phyloP scores from a whole-genome alignment of 2,329 filamentous ascomycete species.

The Ceratocystis papillata region DNA sequence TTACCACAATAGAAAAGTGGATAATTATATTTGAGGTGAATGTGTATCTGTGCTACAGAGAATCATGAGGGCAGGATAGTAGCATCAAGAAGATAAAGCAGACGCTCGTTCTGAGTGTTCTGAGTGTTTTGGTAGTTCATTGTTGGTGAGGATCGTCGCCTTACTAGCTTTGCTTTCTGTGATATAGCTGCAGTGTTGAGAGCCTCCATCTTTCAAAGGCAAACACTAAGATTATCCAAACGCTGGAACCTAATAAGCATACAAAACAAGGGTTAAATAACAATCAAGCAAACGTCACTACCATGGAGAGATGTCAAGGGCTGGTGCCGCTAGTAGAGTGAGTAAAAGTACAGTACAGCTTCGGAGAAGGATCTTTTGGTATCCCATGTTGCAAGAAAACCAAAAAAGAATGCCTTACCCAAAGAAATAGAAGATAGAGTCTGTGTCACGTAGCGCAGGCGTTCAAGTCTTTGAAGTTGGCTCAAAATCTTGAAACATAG shows the following conservation, averaged over 20 bases:
- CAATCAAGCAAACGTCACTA: not conserved
- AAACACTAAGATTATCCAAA: slow-evolving; percentile 13
- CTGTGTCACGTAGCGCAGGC: slow-evolving; percentile 1
- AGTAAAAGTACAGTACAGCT: not conserved
- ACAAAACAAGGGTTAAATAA: not conserved
- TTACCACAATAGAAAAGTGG: slow-evolving; percentile 26
- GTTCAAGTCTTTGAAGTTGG: not conserved
- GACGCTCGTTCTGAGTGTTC: not conserved
- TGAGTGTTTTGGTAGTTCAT: not conserved
- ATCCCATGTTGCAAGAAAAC: not conserved
- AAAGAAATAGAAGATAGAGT: not conserved
- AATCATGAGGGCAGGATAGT: not conserved
- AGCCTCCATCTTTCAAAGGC: slow-evolving; percentile 11
- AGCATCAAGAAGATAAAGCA: not conserved
- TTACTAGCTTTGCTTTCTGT: not conserved
- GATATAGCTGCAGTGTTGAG: slow-evolving; percentile 1
- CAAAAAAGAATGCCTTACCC: slow-evolving; percentile 15
- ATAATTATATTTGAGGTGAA: not conserved
- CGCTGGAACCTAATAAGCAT: slow-evolving; percentile 5
- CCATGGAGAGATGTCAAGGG: not conserved
- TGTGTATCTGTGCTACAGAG: not conserved
- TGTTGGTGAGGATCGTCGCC: not conserved
- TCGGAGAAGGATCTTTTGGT: not conserved
- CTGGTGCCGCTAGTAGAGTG: not conserved
- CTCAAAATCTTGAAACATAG: not conserved